Base-by-base conservation (phyloP, 768 basidiomycete genomes). In the Tricholoma terreum region DNA sequence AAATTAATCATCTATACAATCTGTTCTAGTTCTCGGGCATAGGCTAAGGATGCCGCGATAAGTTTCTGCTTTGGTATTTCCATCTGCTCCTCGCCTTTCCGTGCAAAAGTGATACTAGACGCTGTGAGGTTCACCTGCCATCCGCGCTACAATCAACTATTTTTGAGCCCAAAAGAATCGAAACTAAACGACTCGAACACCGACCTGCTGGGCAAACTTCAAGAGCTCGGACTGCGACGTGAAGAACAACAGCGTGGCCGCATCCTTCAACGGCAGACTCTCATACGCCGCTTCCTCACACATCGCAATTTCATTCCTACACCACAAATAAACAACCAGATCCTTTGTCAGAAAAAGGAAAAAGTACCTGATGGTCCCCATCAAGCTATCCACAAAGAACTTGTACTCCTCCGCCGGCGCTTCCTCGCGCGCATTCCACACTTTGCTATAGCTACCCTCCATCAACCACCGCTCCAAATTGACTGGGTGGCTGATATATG, bases 401-500 rank as follows among this genome's bases (percentile, higher is more conserved):
- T 89, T 92, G 78, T 97, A 97, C 69, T 98, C 96, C 61, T 94
- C 92, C 35, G 90, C 84, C 1, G 95, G 94, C 1, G 94, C 92
- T 65, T 94, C 87, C 61, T 91, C 91, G 62, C 94, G 84, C 35
- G 95, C 95, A 66, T 90, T 86, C 92, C 95, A 99, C 10, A 98
- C 96, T 71, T 96, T 96, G 73, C 92, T 93, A 71, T 98, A 99
- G 65, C 90, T 90, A 36, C 96, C 96, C 71, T 98, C 96, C 96
- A 99, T 99, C 45, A 98, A 81, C 92, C 95, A 98, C 50, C 90
- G 81, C 71, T 99, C 96, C 59, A 95, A 84, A 69, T 94, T 91
- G 56, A 94, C 88, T 11, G 92, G 91, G 69, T 94, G 93, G 53
- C 83, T 80, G 66, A 94, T 85, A 69, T 79, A 92, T 6, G 85